A percentile compares a stretch with the other conserved stretches of the same genome.
phyloP scores from a whole-genome alignment of 2,329 filamentous ascomycete genomes.

The Proliferodiscus dingleyae region DNA sequence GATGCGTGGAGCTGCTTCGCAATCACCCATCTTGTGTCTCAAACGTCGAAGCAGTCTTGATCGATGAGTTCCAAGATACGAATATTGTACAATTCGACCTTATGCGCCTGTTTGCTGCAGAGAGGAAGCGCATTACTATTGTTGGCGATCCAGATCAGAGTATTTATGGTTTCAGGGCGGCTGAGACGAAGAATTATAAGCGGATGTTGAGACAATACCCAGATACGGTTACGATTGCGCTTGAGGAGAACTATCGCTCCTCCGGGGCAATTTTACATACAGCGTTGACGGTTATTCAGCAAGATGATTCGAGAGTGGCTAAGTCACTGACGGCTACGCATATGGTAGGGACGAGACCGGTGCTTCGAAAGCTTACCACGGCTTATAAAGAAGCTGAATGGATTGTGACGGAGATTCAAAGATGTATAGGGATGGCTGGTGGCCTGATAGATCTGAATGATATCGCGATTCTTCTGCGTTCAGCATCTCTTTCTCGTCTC shows the following conservation, averaged over 20 bases:
- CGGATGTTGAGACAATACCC: conserved; percentile 73
- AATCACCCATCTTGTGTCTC: conserved; percentile 73
- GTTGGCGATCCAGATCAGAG: conserved; percentile 97
- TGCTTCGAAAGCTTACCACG: conserved; percentile 69
- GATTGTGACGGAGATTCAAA: conserved; percentile 79
- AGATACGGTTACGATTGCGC: conserved; percentile 72
- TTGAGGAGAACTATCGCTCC: conserved; percentile 94
- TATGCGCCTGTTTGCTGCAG: conserved; percentile 80
- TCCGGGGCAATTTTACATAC: conserved; percentile 77
- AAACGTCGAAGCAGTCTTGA: conserved; percentile 85
- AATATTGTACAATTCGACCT: conserved; percentile 93
- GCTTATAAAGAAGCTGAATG: conserved; percentile 75
- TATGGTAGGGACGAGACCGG: conserved; percentile 70
- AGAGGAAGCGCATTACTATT: conserved; percentile 74
- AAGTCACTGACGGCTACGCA: conserved; percentile 80
- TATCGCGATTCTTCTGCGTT: conserved; percentile 81
- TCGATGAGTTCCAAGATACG: conserved; percentile 97
- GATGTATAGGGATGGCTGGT: conserved; percentile 66
- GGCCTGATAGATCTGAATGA: conserved; percentile 69
- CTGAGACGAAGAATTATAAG: conserved; percentile 83
- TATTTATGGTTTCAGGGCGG: conserved; percentile 93
- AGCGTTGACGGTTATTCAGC: conserved; percentile 82
- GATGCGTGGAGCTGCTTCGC: conserved; percentile 74
- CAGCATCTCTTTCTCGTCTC: conserved; percentile 75
- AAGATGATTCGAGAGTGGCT: conserved; percentile 74